phyloP scores from a whole-genome alignment of 495 filamentous ascomycete species.

The Podospora pseudoanserina region DNA sequence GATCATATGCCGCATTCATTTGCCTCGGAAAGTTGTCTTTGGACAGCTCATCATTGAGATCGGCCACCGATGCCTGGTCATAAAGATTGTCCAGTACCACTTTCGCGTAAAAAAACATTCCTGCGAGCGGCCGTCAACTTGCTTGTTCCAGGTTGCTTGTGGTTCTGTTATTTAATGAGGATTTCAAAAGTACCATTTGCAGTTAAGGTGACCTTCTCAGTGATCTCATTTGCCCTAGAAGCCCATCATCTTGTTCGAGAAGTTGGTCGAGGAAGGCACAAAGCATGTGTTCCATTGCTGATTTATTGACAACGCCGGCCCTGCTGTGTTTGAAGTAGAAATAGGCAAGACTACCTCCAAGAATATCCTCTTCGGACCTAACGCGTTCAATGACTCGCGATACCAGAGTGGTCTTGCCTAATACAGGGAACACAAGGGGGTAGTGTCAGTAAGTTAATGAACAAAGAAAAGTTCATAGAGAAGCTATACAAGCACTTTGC shows the following conservation, averaged over 20 bases:
- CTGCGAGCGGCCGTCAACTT: neutral
- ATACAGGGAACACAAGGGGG: too few relatives aligned
- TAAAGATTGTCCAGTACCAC: conserved; percentile 5
- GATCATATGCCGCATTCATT: conserved; percentile 8
- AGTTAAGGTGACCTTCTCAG: neutral
- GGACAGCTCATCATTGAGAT: conserved; percentile 4
- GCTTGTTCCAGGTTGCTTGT: too few relatives aligned
- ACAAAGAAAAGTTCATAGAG: neutral
- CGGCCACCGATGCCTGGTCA: neutral
- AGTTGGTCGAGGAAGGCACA: neutral
- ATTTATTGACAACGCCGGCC: neutral
- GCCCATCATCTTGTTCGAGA: neutral
- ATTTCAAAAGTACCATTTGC: neutral
- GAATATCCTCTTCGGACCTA: too few relatives aligned
- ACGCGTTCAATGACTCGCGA: neutral
- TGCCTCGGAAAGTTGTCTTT: conserved; percentile 1
- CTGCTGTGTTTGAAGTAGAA: conserved; percentile 4
- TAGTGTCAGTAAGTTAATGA: neutral
- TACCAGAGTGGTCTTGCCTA: conserved; percentile 1
- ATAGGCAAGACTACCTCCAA: neutral
- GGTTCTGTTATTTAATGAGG: too few relatives aligned
- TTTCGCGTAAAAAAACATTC: conserved; percentile 13
- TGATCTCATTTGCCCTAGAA: neutral
- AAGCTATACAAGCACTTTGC: too few relatives aligned
- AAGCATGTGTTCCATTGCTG: neutral